A percentile compares a stretch with the other conserved stretches of the same genome.
Evolutionary conservation across 2,329 filamentous ascomycete species (phyloP).

Genomic region (Monilinia laxa): DNA sequence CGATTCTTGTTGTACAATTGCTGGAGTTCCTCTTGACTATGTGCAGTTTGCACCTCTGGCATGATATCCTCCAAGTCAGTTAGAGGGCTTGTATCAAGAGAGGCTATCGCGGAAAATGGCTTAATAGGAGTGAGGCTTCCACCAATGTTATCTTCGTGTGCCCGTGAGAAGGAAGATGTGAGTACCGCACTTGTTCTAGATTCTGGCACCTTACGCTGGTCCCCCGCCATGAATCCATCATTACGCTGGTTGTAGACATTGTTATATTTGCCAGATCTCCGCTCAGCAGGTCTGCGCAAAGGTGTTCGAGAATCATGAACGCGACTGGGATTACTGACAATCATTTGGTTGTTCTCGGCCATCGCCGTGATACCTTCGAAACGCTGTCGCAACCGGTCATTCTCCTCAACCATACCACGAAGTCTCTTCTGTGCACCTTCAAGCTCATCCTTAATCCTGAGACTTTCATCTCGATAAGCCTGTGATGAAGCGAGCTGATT

Average conservation of each 20-base stretch:
- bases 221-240: neutral
- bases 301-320: neutral
- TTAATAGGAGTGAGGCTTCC: constrained; percentile 7
- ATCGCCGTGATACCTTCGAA: neutral
- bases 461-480: neutral
- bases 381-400: constrained; percentile 13
- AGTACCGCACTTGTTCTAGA: neutral
- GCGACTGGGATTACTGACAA: neutral
- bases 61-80: constrained; percentile 18
- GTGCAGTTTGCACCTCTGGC: constrained; percentile 1
- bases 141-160: neutral
- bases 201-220: neutral
- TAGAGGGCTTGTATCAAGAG: constrained; percentile 17
- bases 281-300: constrained; percentile 13
- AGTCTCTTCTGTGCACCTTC: constrained; percentile 2
- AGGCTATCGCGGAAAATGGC: constrained; percentile 19
- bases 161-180: neutral
- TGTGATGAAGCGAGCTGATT: neutral
- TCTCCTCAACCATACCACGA: neutral
- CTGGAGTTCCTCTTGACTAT: constrained; percentile 18
- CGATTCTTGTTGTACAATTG: constrained; percentile 13
- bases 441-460: neutral
- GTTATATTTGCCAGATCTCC: constrained; percentile 7
- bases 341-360: neutral
- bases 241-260: neutral